A percentile compares a stretch with the other conserved stretches of the same genome.
phyloP scores from a whole-genome alignment of 768 basidiomycete genomes.

The Cantharellus anzutake region DNA sequence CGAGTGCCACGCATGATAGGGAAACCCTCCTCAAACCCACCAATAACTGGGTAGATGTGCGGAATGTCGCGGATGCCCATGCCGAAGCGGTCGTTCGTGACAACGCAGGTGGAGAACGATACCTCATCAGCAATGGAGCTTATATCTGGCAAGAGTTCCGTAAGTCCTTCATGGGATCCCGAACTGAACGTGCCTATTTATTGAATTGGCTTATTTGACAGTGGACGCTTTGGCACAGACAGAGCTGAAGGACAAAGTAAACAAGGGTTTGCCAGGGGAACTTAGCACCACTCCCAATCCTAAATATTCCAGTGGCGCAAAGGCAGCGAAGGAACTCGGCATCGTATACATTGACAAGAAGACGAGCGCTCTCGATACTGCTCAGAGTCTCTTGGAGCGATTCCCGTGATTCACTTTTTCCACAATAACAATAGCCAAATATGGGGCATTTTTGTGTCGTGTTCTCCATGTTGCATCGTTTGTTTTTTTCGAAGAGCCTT shows the following conservation, averaged over 20 bases:
- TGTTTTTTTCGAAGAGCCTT: no score
- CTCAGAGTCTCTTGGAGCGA: not conserved
- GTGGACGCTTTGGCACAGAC: conserved; percentile 2
- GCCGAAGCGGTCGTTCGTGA: conserved; percentile 9
- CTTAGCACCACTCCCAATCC: not conserved
- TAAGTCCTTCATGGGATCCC: not conserved
- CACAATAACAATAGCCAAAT: no score
- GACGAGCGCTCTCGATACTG: conserved; percentile 1
- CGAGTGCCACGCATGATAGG: not conserved
- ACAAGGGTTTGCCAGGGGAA: not conserved
- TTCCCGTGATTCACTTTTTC: not conserved
- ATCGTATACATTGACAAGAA: conserved; percentile 5
- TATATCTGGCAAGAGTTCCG: conserved; percentile 6
- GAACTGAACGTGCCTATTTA: not conserved
- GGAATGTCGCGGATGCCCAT: conserved; percentile 15
- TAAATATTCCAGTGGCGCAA: not conserved
- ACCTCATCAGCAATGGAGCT: conserved; percentile 1
- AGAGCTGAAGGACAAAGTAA: conserved; percentile 6
- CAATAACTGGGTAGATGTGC: conserved; percentile 15
- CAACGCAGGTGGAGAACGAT: conserved; percentile 11
- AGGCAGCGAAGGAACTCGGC: conserved; percentile 5
- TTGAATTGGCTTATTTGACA: conserved; percentile 4
- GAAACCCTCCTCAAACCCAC: not conserved
- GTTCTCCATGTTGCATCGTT: no score
- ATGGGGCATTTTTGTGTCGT: no score